Evolutionary conservation across 106 monocot species (phyloP).

Genomic region (Posidonia australis): DNA sequence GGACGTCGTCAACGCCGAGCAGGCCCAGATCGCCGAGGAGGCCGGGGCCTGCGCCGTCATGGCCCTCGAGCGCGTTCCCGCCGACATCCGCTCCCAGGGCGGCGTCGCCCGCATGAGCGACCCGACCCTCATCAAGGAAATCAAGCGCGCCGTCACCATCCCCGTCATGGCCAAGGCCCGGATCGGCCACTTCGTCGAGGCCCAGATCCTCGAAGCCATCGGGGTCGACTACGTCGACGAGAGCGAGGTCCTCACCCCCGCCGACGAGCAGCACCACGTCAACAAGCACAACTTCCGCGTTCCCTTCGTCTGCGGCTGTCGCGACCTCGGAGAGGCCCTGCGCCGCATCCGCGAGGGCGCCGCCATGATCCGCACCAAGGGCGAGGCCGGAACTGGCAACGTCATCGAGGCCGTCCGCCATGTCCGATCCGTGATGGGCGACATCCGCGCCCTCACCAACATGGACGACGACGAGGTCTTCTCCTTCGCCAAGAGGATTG

Average conservation of each 20-base stretch:
- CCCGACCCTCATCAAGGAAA: no score
- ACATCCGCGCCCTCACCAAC: slow-evolving; percentile 17
- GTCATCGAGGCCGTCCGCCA: slow-evolving; percentile 26
- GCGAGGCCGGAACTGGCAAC: slow-evolving; percentile 24
- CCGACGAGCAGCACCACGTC: slow-evolving; percentile 22
- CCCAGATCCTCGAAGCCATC: slow-evolving; percentile 22
- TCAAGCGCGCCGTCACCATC: no score
- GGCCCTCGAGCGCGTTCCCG: slow-evolving; percentile 18
- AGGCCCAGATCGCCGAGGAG: slow-evolving; percentile 15
- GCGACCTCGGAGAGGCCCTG: slow-evolving; percentile 25
- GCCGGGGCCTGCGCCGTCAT: slow-evolving; percentile 17
- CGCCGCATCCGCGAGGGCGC: slow-evolving; percentile 27
- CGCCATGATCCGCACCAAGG: slow-evolving; percentile 26
- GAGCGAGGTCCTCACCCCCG: slow-evolving; percentile 26
- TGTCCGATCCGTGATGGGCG: slow-evolving; percentile 15
- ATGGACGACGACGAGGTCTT: slow-evolving; percentile 29
- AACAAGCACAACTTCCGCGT: slow-evolving; percentile 31
- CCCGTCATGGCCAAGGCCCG: no score
- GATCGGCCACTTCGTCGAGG: slow-evolving; percentile 29
- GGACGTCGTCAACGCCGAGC: slow-evolving; percentile 15
- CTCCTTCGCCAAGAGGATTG: slow-evolving; percentile 18
- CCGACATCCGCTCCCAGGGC: slow-evolving; percentile 12
- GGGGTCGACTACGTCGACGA: slow-evolving; percentile 24
- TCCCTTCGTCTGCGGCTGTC: slow-evolving; percentile 26
- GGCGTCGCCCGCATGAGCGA: slow-evolving; percentile 15